Evolutionary conservation across 139 green algal genomes (phyloP), one percentile per base, ranked within the genome.

Genomic region (Desmodesmus armatus): DNA sequence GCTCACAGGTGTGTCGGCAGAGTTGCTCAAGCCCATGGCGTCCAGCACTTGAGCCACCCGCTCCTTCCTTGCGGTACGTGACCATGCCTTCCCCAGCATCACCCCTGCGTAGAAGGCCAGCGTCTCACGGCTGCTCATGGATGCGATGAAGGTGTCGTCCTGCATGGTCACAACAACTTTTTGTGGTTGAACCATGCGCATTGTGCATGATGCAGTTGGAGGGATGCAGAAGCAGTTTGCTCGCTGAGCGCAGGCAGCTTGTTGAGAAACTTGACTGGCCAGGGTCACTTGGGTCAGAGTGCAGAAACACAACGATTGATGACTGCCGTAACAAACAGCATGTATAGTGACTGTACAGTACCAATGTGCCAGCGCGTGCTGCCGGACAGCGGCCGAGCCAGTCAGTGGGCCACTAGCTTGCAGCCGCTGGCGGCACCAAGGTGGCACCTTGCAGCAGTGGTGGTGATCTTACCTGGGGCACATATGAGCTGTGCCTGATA

Each of bases 121-220:
- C 17, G 83, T 85, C 84, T 94, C 91, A 6, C 67, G 9, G 4
- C 83, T 73, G 0, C 86, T 91, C 85, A 94, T 89, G 7, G 75
- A 76, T 33, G 91, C 88, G 5, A 91, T 58, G 77, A 94, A 94
- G 83, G 88, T 91, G 89, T 94, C 91, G 40, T 94, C 89, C 90
- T 93, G 85, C 47, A 74, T 15, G 11, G 3, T 13, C 2, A 67
- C 13, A 3, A 0, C 1, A n/a, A 67, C 23, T 67, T 19, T n/a
- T 23, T 35, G 58, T n/a, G 58, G n/a, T 31, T 37, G 60, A 7
- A 35, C 9, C 9, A 69, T 62, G 51, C 17, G 17, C 51, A 62
- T 62, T 17, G 19, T 62, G 1, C 1, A 1, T 27, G 21, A 19
- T 17, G 51, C 51, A 62, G 51, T 62, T 27, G 21, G 19, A 2